These are phyloP conservation scores for Afroboletus lepidellus DNA, from an alignment of 1,284 basidiomycete genomes.

Conservation along the genomic window DNA sequence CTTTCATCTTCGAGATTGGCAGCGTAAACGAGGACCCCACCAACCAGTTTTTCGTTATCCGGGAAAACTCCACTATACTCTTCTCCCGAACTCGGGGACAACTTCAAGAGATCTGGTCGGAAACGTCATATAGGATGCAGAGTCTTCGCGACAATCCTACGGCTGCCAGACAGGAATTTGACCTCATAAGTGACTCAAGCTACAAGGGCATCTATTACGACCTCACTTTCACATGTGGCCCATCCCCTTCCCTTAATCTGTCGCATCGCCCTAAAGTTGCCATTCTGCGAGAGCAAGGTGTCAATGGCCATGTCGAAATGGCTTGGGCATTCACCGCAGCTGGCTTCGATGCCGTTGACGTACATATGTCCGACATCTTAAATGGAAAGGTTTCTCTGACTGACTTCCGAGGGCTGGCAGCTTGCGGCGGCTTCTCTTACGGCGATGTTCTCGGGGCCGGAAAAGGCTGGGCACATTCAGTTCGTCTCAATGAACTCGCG, in stretches of 20 bases:
- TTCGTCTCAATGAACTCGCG: constrained; percentile 77
- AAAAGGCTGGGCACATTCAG: constrained; percentile 96
- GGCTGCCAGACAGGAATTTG: constrained; percentile 81
- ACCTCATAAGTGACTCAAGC: constrained; percentile 65
- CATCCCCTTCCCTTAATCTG: constrained; percentile 32
- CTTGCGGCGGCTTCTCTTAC: constrained; percentile 98
- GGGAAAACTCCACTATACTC: constrained; percentile 52
- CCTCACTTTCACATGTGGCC: constrained; percentile 60
- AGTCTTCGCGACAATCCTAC: constrained; percentile 81
- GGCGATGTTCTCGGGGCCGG: constrained; percentile 98
- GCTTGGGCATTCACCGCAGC: constrained; percentile 94
- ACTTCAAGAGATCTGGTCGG: constrained; percentile 88
- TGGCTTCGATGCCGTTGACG: constrained; percentile 93
- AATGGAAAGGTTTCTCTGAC: constrained; percentile 62
- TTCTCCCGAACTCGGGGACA: constrained; percentile 67
- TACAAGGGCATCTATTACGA: constrained; percentile 78
- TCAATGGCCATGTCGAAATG: constrained; percentile 99
- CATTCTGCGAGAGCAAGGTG: constrained; percentile 96
- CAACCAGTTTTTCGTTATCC: constrained; percentile 66
- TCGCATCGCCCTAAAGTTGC: constrained; percentile 82
- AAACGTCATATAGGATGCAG: constrained; percentile 95
- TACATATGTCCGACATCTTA: constrained; percentile 98
- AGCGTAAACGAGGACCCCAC: constrained; percentile 51
- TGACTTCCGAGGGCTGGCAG: constrained; percentile 85
- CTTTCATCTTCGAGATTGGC: constrained; percentile 76